Base-by-base conservation (phyloP, 352 stramenopile species). In the Globisporangium heterothallicum region DNA sequence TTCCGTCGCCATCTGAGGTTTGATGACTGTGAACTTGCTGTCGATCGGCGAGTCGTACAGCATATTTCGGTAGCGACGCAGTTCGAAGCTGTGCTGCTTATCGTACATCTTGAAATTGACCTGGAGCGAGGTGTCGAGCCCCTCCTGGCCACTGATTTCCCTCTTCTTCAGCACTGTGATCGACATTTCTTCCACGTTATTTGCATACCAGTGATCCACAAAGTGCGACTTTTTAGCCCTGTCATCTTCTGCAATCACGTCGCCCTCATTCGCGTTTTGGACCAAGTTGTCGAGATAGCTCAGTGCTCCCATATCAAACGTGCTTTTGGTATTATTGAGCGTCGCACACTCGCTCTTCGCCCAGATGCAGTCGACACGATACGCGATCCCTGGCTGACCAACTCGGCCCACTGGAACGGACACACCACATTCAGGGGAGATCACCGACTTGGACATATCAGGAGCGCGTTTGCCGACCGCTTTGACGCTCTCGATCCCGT, bases 401-500 rank as follows among this genome's bases (percentile, higher is more conserved):
- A 92, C 67, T 16, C 47, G 49, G 8, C 81, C 81, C 0, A 92
- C 24, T 5, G 75, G 69, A 2, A 92, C 25, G 34, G 66, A 58
- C 2, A 70, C 63, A n/a, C 74, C 73, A n/a, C 68, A 73, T 21
- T 74, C 62, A 1, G 78, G 72, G 1, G 81, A 88, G 25, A 89
- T 71, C 6, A 92, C 49, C 3, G 27, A 52, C 8, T 61, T 64
- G 10, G n/a, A 47, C 12, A 74, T 74, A 52, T 92, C 68, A 0
- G 78, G 81, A 14, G 68, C 62, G 34, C 83, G 52, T 30, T 70
- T 42, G 0, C 64, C 71, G 14, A 77, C 19, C 1, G 74, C 78
- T 14, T 74, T 70, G 1, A 89, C 74, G 43, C 81, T 92, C 24
- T 86, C 68, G 29, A 76, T 72, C 27, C 61, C 68, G 13, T 88